Percentiles rank a stretch among this genome's conserved stretches.
phyloP scores from a whole-genome alignment of 2,329 filamentous ascomycete genomes.

The Thelonectria blattea region DNA sequence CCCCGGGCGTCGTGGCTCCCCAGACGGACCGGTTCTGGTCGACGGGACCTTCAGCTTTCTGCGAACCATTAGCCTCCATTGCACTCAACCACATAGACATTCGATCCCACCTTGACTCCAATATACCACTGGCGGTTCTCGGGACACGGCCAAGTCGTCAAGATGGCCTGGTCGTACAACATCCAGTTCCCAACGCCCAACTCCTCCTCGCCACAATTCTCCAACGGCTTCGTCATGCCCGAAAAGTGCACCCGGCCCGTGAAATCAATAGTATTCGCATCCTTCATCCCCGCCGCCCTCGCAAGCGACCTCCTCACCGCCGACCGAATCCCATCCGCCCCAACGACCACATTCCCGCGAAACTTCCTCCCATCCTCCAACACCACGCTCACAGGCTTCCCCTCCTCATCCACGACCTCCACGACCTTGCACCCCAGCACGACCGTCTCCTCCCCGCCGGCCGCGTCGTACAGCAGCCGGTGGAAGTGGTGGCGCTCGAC shows the following conservation, averaged over 20 bases:
- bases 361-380: constrained; percentile 15
- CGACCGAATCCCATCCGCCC: constrained; percentile 19
- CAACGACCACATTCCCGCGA: constrained; percentile 16
- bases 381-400: constrained; percentile 6
- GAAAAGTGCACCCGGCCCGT: constrained; percentile 19
- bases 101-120: constrained; percentile 13
- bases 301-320: constrained; percentile 14
- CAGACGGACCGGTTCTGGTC: constrained; percentile 18
- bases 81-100: neutral
- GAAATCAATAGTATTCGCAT: constrained; percentile 19
- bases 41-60: constrained; percentile 18
- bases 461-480: constrained; percentile 15
- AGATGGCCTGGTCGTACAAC: constrained; percentile 19
- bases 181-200: constrained; percentile 20
- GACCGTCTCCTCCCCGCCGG: constrained; percentile 9
- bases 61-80: too few relatives aligned
- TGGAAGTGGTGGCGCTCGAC: constrained; percentile 18
- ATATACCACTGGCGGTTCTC: constrained; percentile 21
- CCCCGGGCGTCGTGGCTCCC: constrained; percentile 13
- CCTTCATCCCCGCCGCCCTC: constrained; percentile 14
- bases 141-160: constrained; percentile 17
- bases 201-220: constrained; percentile 12
- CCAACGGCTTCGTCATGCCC: constrained; percentile 14
- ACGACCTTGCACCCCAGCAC: constrained; percentile 13
- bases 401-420: constrained; percentile 9